phyloP scores from a whole-genome alignment of 2,329 filamentous ascomycete genomes.

The Talaromyces sp. region DNA sequence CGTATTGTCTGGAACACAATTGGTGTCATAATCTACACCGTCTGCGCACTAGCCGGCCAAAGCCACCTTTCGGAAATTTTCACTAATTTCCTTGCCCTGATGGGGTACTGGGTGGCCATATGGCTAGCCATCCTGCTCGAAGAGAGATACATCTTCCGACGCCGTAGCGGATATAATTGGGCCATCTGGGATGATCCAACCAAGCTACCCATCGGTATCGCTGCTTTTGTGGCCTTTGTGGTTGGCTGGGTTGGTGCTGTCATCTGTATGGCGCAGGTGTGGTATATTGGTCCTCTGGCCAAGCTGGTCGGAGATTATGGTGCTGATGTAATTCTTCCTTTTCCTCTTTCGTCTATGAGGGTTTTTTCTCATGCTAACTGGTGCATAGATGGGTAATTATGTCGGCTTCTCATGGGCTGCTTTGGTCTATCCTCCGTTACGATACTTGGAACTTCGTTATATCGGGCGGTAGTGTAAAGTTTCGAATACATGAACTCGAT shows the following conservation, averaged over 20 bases:
- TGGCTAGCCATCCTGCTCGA: conserved; percentile 56
- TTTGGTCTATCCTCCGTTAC: conserved; percentile 50
- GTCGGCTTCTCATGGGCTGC: conserved; percentile 56
- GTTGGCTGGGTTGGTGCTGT: conserved; percentile 61
- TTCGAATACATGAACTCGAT: neutral
- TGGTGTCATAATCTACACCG: conserved; percentile 56
- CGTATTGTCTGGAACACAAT: conserved; percentile 61
- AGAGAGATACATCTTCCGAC: conserved; percentile 58
- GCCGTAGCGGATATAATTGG: conserved; percentile 52
- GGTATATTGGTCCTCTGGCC: conserved; percentile 61
- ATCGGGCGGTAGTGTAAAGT: conserved; percentile 38
- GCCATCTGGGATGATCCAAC: conserved; percentile 53
- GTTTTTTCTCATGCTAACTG: conserved; percentile 17
- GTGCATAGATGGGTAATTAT: conserved; percentile 49
- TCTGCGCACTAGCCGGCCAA: conserved; percentile 59
- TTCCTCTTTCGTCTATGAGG: neutral
- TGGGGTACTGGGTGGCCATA: conserved; percentile 65
- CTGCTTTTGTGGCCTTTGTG: conserved; percentile 56
- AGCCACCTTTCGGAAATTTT: conserved; percentile 58
- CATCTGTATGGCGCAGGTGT: conserved; percentile 63
- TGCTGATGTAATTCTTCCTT: conserved; percentile 42
- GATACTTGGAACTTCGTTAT: conserved; percentile 46
- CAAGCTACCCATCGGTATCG: conserved; percentile 57
- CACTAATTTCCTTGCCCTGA: conserved; percentile 62
- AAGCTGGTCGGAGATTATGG: conserved; percentile 52